Conservation (phyloP, 352 stramenopile genomes). For the Phytopythium oedochilum region DNA sequence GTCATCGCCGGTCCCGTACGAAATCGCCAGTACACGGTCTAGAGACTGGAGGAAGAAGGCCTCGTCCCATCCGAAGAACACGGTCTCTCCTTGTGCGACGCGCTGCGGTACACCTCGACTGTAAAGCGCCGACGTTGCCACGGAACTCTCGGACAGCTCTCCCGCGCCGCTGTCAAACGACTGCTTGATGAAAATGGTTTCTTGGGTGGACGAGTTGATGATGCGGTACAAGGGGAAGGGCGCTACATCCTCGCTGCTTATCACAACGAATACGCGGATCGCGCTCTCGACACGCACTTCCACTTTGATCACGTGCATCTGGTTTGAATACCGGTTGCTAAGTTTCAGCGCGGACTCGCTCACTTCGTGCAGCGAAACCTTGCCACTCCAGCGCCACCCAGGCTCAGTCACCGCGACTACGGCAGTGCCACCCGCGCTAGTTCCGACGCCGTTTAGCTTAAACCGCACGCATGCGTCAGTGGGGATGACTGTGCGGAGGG, state of each 20-base stretch:
- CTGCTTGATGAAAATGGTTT: conserved; percentile 82
- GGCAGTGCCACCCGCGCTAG: conserved; percentile 14
- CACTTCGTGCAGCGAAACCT: conserved; percentile 78
- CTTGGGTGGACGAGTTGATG: conserved; percentile 63
- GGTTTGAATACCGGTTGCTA: conserved; percentile 75
- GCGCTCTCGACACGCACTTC: conserved; percentile 73
- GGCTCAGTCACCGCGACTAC: conserved; percentile 8
- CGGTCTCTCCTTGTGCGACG: conserved; percentile 58
- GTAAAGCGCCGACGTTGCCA: conserved; percentile 24
- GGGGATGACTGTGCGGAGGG: conserved; percentile 34
- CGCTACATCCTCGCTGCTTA: conserved; percentile 63
- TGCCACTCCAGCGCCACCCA: conserved; percentile 75
- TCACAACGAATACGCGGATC: conserved; percentile 67
- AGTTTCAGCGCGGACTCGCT: conserved; percentile 83
- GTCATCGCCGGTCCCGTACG: conserved; percentile 37
- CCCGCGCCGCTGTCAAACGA: conserved; percentile 52
- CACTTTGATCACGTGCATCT: conserved; percentile 74
- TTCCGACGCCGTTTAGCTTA: conserved; percentile 31
- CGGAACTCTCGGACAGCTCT: conserved; percentile 40
- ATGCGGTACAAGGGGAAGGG: conserved; percentile 73
- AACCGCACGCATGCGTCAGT: conserved; percentile 61
- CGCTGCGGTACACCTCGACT: conserved; percentile 68
- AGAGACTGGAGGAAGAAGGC: conserved; percentile 67
- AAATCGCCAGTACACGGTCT: conserved; percentile 57
- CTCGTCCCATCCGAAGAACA: conserved; percentile 86